Percentiles rank a stretch among this genome's conserved stretches.
Conservation (phyloP, 2,329 filamentous ascomycete species). For the Botrytis medusae region DNA sequence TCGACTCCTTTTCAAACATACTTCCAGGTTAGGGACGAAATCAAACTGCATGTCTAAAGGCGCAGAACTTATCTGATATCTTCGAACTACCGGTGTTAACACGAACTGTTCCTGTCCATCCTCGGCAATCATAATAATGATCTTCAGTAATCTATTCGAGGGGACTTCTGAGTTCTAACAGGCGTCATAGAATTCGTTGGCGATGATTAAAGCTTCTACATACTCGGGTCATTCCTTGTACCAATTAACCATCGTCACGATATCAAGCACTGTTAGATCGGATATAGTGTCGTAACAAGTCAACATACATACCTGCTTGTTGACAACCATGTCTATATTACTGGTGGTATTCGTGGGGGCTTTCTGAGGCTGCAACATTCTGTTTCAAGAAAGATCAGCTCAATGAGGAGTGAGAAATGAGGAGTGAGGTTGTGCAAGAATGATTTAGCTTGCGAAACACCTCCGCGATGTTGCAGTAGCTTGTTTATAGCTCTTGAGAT, state of each 20-base stretch:
- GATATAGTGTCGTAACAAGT: background rate
- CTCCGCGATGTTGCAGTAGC: slow-evolving; percentile 6
- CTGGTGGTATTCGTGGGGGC: background rate
- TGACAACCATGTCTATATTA: background rate
- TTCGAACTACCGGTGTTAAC: background rate
- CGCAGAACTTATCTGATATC: background rate
- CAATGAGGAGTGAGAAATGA: background rate
- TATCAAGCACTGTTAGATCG: background rate
- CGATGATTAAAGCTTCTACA: background rate
- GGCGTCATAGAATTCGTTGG: background rate
- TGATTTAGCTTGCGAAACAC: background rate
- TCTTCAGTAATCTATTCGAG: background rate
- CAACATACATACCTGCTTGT: background rate
- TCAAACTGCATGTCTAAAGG: background rate
- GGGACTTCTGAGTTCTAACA: background rate
- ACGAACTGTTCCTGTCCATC: background rate
- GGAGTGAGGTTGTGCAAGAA: slow-evolving; percentile 3
- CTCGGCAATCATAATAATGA: background rate
- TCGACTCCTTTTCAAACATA: background rate
- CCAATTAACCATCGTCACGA: background rate
- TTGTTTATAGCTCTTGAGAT: background rate
- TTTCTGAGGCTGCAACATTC: background rate
- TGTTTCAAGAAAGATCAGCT: slow-evolving; percentile 16
- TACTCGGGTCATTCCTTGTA: slow-evolving; percentile 4
- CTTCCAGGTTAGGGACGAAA: background rate